Evolutionary conservation across 1,284 basidiomycete species (phyloP).

Genomic region (Hortiboletus rubellus): DNA sequence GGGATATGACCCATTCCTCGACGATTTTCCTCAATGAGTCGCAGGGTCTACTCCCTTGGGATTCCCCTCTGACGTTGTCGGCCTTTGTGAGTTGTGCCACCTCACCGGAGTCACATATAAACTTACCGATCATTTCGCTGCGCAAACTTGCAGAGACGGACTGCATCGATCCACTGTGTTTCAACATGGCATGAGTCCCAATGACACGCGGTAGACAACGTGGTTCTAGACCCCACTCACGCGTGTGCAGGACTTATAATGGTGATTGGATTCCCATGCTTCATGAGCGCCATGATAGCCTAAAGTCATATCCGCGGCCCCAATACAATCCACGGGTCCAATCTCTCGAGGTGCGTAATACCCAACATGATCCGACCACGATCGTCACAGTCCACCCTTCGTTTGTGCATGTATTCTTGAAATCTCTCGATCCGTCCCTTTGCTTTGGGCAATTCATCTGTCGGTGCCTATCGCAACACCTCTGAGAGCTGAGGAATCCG

Average conservation of each 20-base stretch:
- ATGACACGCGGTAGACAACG: background rate
- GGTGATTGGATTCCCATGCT: background rate
- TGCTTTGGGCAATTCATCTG: background rate
- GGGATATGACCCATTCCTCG: background rate
- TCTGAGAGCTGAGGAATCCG: background rate
- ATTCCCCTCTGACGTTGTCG: conserved; percentile 62
- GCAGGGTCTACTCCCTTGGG: conserved; percentile 65
- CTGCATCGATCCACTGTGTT: conserved; percentile 50
- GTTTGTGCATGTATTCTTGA: background rate
- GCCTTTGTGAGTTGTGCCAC: background rate
- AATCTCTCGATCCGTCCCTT: conserved; percentile 1
- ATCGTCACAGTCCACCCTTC: background rate
- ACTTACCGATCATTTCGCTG: conserved; percentile 60
- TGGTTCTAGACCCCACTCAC: background rate
- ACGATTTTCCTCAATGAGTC: conserved; percentile 47
- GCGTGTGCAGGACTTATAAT: conserved; percentile 1
- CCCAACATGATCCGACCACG: conserved; percentile 1
- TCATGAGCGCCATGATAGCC: conserved; percentile 1
- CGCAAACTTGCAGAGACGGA: conserved; percentile 57
- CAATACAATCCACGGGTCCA: background rate
- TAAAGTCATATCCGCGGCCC: background rate
- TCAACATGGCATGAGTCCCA: background rate
- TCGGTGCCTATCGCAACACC: background rate
- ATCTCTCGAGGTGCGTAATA: background rate
- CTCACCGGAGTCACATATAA: background rate